A percentile compares a stretch with the other conserved stretches of the same genome.
Conservation (phyloP, 306 rosid genomes). For the Vicia villosa region DNA sequence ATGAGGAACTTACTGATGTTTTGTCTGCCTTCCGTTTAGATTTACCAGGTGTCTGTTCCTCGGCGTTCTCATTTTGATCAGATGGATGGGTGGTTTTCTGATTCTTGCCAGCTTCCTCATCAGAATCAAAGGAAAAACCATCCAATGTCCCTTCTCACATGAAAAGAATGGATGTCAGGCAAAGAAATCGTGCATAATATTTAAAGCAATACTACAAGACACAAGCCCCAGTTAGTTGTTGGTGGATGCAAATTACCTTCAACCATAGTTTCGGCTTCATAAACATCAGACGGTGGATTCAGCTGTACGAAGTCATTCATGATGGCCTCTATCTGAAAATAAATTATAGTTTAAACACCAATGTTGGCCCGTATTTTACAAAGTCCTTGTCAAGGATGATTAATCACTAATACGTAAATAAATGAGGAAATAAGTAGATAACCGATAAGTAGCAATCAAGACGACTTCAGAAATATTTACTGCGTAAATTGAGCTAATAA, state of each 20-base stretch:
- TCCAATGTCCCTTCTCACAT: slow-evolving; percentile 80
- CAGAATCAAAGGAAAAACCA: slow-evolving; percentile 92
- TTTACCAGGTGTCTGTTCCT: slow-evolving; percentile 56
- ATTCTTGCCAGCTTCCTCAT: slow-evolving; percentile 74
- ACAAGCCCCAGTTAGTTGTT: slow-evolving; percentile 19
- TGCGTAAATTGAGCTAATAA: slow-evolving; percentile 9
- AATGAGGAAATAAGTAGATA: not conserved
- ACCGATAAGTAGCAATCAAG: not conserved
- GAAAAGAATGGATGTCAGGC: slow-evolving; percentile 33
- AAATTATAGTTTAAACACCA: slow-evolving; percentile 22
- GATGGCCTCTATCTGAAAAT: slow-evolving; percentile 83
- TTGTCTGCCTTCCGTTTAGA: slow-evolving; percentile 65
- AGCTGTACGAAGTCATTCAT: slow-evolving; percentile 96
- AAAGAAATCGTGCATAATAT: slow-evolving; percentile 3
- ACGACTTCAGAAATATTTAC: not conserved
- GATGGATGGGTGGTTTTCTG: slow-evolving; percentile 61
- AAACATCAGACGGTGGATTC: slow-evolving; percentile 71
- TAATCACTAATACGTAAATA: slow-evolving; percentile 4
- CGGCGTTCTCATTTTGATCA: slow-evolving; percentile 57
- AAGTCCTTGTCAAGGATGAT: slow-evolving; percentile 21
- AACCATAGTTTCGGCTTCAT: slow-evolving; percentile 96
- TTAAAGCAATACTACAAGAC: slow-evolving; percentile 24
- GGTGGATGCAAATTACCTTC: slow-evolving; percentile 63
- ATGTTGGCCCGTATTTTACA: slow-evolving; percentile 3
- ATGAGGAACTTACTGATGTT: slow-evolving; percentile 63